Evolutionary conservation across 2,329 filamentous ascomycete species (phyloP), one percentile per base, ranked within the genome.

Genomic region (Rhexocercosporidium sp.): DNA sequence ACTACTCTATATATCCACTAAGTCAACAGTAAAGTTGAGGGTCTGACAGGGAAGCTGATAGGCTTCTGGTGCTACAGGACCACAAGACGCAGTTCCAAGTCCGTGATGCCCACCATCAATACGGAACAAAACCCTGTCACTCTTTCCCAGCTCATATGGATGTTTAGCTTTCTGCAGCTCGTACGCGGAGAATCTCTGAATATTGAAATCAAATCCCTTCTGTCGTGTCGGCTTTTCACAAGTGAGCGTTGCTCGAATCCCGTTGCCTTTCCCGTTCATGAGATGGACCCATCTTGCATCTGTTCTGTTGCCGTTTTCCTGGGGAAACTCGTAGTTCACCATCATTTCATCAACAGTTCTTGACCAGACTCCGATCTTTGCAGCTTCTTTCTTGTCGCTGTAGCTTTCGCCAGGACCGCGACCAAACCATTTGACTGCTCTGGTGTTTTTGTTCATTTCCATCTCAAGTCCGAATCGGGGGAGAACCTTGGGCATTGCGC

Each of bases 351-450:
- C 79, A 1, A 88, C 78, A 0, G 75, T 41, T 22, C 34, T 64
- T 22, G 66, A 59, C 63, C 63, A 68, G 8, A 68, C 60, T 6
- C 66, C 66, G 7, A 66, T 60, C 56, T 47, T 51, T 2, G 63
- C 59, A n/a, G 66, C 66, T 61, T 68, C 63, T 37, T 91, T 90
- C 79, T 85, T 89, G 78, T 93, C 90, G 18, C 80, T 79, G 79
- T 92, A 93, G 12, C 83, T 86, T 76, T 92, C 89, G 2, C 87
- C 87, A 0, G 88, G 88, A 0, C 90, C 90, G 3, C 87, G 85
- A 5, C 90, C 90, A 72, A 88, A 91, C 90, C 90, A 93, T 11
- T 79, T 76, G 3, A 86, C 84, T 0, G 77, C 71, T 59, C 85
- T 79, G 27, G 88, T 82, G 0, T 76, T 62, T 39, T 80, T 76